Evolutionary conservation across 208 protist genomes (phyloP), one percentile per base, ranked within the genome.

Genomic region (Leishmania tropica): DNA sequence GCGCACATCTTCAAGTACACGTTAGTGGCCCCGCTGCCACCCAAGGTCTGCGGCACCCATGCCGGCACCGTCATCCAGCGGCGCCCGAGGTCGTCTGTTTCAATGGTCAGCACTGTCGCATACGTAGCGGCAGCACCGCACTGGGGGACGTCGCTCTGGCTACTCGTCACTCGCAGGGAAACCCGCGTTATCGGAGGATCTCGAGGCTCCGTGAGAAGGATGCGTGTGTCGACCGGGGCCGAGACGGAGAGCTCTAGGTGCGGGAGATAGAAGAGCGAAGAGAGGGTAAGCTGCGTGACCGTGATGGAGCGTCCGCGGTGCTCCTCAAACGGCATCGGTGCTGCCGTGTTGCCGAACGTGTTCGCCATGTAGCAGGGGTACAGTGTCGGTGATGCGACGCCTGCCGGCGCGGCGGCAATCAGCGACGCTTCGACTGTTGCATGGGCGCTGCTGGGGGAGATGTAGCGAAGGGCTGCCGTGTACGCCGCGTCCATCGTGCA

Each of bases 231-330:
- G 47, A 76, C 80, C 48, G 48, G 65, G 24, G 82, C 74, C 31
- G 78, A 72, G 54, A 87, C 85, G 13, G 87, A 79, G 62, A 93
- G 79, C 19, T 81, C 77, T 60, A 87, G 86, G 81, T 91, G 81
- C 1, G 92, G 88, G 19, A 92, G 78, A 81, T 93, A 91, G 79
- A 91, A 92, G 48, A 95, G 78, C 0, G 92, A 93, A 13, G 88
- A 79, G 58, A 95, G 79, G 5, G 88, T 83, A 35, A 95, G 85
- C 40, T 73, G 45, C 35, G 67, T 77, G n/a, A 95, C 72, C n/a
- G 58, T 5, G 64, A 93, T 83, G 54, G 60, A 64, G 65, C 87
- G 83, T 58, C 80, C 79, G 70, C 84, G 87, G 47, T 81, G 80
- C 84, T 78, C 31, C 64, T 93, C 92, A 51, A 95, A 87, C 37